A percentile compares a stretch with the other conserved stretches of the same genome.
These are phyloP conservation scores for Delitschia confertaspora DNA, from an alignment of 495 filamentous ascomycete genomes.

Conservation along the genomic window DNA sequence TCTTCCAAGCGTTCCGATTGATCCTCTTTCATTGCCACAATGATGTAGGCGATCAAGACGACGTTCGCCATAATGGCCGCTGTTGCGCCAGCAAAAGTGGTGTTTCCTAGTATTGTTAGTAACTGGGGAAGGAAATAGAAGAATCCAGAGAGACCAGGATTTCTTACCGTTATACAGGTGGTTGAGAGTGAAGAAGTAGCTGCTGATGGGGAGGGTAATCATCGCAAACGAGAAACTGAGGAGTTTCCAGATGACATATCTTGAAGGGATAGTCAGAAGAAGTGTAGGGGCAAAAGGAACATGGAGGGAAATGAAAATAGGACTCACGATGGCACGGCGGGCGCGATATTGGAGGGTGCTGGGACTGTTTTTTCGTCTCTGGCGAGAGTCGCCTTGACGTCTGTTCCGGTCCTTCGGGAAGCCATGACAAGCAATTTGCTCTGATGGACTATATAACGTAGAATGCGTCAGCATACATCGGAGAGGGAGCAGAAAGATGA, in stretches of 20 bases:
- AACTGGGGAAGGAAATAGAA: background rate
- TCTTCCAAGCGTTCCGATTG: conserved; percentile 54
- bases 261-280: conserved; percentile 32
- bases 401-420: conserved; percentile 22
- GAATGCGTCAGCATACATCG: no score
- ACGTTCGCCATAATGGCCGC: conserved; percentile 88
- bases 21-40: conserved; percentile 88
- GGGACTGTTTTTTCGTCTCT: conserved; percentile 15
- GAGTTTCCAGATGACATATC: conserved; percentile 81
- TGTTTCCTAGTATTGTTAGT: conserved; percentile 47
- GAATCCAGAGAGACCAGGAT: no score
- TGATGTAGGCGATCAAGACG: conserved; percentile 80
- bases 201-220: conserved; percentile 72
- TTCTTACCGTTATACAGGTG: conserved; percentile 62
- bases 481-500: no score
- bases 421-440: no score
- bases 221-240: conserved; percentile 85
- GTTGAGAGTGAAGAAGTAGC: conserved; percentile 75
- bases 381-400: conserved; percentile 29
- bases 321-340: conserved; percentile 36
- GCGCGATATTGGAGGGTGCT: conserved; percentile 32
- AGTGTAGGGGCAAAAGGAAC: background rate
- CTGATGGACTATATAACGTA: no score
- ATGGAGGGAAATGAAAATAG: background rate
- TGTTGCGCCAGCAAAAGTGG: conserved; percentile 72